phyloP scores from a whole-genome alignment of 192 early-diverging fungal species.

The Geranomyces variabilis region DNA sequence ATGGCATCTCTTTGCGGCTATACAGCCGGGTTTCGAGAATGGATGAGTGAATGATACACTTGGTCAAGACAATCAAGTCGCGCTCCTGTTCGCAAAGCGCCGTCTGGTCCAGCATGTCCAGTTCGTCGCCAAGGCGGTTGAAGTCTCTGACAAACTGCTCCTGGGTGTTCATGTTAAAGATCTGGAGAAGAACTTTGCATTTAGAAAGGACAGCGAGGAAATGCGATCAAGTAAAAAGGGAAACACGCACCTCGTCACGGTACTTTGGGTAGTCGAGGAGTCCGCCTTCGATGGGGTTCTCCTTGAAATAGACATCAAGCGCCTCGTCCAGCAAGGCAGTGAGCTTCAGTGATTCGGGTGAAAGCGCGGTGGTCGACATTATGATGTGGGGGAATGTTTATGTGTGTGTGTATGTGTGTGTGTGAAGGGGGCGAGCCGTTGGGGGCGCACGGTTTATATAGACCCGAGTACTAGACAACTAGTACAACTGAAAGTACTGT shows the following conservation, averaged over 20 bases:
- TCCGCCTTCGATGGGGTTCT: background rate
- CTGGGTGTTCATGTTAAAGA: background rate
- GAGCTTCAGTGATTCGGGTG: constrained; percentile 17
- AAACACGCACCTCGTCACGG: no score
- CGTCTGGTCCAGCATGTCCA: constrained; percentile 16
- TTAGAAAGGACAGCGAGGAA: no score
- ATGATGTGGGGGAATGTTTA: no score
- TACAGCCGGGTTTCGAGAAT: no score
- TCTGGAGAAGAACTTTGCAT: background rate
- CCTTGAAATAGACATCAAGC: constrained; percentile 15
- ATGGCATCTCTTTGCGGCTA: no score
- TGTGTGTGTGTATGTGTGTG: no score
- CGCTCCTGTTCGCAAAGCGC: background rate
- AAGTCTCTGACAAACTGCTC: background rate
- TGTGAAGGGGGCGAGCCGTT: no score
- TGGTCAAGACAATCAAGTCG: background rate
- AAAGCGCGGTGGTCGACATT: constrained; percentile 2
- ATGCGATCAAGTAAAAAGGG: no score
- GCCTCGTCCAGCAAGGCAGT: constrained; percentile 18
- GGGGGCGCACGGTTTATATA: no score
- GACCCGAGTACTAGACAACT: no score
- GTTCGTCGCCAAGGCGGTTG: background rate
- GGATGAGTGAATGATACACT: background rate
- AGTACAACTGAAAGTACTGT: no score
- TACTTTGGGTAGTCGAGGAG: background rate